Conservation (phyloP, 2,329 filamentous ascomycete genomes). For the Phoma sp. region DNA sequence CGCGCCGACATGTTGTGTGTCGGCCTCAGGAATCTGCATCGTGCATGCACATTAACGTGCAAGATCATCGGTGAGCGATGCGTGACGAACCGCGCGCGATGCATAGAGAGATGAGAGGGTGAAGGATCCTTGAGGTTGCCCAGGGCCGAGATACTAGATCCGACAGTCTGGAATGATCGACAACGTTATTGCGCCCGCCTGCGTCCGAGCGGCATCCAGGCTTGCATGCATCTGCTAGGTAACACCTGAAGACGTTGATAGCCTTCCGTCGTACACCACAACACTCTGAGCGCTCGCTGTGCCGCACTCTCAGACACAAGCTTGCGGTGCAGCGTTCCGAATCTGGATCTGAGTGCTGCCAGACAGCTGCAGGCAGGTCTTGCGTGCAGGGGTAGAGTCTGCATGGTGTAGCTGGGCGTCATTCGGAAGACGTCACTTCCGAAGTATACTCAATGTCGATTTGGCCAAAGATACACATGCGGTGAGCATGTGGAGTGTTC, state of each 20-base stretch:
- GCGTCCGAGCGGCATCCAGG: conserved; percentile 4
- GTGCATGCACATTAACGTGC: neutral
- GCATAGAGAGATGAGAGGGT: conserved; percentile 13
- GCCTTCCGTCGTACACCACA: conserved; percentile 1
- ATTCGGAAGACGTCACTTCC: conserved; percentile 8
- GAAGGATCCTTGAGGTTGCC: conserved; percentile 5
- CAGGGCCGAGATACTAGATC: conserved; percentile 10
- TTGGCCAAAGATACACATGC: neutral
- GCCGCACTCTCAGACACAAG: neutral
- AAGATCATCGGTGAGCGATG: conserved; percentile 2
- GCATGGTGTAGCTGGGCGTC: conserved; percentile 1
- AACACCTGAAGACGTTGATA: neutral
- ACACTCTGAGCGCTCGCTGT: neutral
- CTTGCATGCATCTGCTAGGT: conserved; percentile 4
- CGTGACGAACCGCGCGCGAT: neutral
- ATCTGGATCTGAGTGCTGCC: neutral
- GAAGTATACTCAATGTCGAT: neutral
- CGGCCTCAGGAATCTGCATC: conserved; percentile 6
- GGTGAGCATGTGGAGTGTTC: conserved; percentile 4
- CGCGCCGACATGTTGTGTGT: conserved; percentile 11
- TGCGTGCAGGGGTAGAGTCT: neutral
- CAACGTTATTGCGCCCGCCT: conserved; percentile 15
- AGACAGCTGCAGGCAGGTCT: neutral
- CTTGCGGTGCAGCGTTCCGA: neutral
- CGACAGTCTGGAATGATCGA: conserved; percentile 18